phyloP scores from a whole-genome alignment of 306 rosid genomes.

The Hippophae tibetana region DNA sequence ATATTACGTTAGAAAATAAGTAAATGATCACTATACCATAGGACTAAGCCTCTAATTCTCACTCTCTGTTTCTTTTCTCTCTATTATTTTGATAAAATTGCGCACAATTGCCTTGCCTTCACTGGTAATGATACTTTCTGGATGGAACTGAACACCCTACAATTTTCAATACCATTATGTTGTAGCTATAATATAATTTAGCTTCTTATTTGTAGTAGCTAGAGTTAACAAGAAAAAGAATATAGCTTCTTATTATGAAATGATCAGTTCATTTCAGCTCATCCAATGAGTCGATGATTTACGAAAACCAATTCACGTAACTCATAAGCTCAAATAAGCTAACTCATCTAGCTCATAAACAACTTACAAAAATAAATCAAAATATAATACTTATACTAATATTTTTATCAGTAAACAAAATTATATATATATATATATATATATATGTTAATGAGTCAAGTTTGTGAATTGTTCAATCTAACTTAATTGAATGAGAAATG shows the following conservation, averaged over 20 bases:
- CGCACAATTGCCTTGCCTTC: constrained; percentile 62
- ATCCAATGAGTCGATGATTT: neutral
- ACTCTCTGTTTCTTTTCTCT: constrained; percentile 43
- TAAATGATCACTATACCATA: too few species aligned
- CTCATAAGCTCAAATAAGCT: too few species aligned
- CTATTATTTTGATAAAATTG: constrained; percentile 59
- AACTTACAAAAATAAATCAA: too few species aligned
- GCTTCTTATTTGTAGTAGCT: neutral
- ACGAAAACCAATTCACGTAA: too few species aligned
- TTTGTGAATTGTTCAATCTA: too few species aligned
- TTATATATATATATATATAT: too few species aligned
- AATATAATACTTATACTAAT: too few species aligned
- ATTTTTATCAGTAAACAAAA: too few species aligned
- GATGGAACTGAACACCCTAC: constrained; percentile 98
- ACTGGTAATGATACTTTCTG: constrained; percentile 79
- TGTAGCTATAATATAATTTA: neutral
- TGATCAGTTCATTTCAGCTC: neutral
- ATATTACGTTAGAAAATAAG: too few species aligned
- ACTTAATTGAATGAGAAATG: too few species aligned
- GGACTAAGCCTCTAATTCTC: constrained; percentile 6
- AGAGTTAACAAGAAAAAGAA: neutral
- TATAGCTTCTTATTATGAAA: neutral
- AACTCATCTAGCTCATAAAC: too few species aligned
- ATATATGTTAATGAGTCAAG: too few species aligned
- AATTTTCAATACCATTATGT: constrained; percentile 8